Base-by-base conservation (phyloP, 73 alveolate genomes). In the Effrenium voratum region DNA sequence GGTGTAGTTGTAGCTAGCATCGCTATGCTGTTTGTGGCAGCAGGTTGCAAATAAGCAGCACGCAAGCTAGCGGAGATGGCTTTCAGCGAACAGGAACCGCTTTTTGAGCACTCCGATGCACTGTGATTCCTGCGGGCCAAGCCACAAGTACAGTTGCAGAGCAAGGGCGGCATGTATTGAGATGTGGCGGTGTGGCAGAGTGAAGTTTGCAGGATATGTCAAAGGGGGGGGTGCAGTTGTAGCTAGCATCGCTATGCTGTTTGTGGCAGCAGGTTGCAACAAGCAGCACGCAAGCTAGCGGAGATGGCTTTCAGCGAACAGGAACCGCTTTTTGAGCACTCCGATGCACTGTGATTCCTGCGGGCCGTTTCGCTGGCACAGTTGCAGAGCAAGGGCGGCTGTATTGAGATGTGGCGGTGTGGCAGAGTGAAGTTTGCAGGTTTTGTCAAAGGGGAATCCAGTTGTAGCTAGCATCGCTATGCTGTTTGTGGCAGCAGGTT, bases 251-350 rank as follows among this genome's bases (percentile, higher is more conserved):
- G 93, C 93, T 82, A 85, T 85, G 93, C 93, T 85, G 93, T 59
- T 36, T 52, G 41, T 28, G 52, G 93, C 81, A 73, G 93, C 40
- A 85, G 32, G 24, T 81, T 26, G 93, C 80, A 57, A n/a, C 46
- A 26, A 38, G 93, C 93, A 85, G 93, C 93, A 85, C 93, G 57
- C n/a, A n/a, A 45, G 32, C 80, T 55, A 81, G 93, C 93, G 57
- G 50, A 85, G 15, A 87, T 36, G 66, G 40, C 81, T n/a, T 55
- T 79, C 93, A 85, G 68, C 93, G 93, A 85, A 55, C 75, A 85
- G 94, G 94, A 85, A 85, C 94, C 94, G 94, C 94, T 85, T 59
- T 68, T 85, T 85, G 94, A 85, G 95, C 84, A 87, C 84, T 87
- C 47, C 36, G 83, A n/a, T 63, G 70, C 84, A 60, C 40, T 12